phyloP scores from a whole-genome alignment of 257 asterid species.

The Echites panduratus region DNA sequence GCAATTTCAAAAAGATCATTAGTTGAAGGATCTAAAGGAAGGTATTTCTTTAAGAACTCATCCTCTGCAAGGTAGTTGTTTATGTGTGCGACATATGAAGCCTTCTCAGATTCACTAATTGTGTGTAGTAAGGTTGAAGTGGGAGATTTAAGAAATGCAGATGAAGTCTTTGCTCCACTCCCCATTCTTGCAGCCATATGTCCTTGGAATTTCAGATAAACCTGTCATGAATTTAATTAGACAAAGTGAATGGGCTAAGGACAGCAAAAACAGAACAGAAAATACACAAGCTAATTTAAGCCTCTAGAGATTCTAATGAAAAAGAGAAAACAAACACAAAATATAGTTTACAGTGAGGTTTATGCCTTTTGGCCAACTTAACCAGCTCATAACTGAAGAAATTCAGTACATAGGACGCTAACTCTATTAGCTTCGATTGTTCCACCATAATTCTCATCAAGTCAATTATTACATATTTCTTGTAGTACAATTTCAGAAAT shows the following conservation, averaged over 20 bases:
- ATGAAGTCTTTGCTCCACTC: slow-evolving; percentile 68
- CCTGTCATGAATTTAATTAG: slow-evolving; percentile 37
- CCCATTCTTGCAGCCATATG: slow-evolving; percentile 76
- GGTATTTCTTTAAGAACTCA: slow-evolving; percentile 65
- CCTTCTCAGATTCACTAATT: slow-evolving; percentile 90
- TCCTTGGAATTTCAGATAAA: slow-evolving; percentile 78
- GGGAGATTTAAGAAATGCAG: slow-evolving; percentile 91
- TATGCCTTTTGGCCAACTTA: neutral
- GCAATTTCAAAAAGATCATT: slow-evolving; percentile 92
- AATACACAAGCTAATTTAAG: neutral
- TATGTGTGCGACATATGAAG: slow-evolving; percentile 91
- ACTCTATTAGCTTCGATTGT: neutral
- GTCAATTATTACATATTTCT: neutral
- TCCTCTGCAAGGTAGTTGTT: slow-evolving; percentile 86
- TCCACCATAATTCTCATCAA: neutral
- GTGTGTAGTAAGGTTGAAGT: slow-evolving; percentile 95
- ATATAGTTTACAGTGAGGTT: neutral
- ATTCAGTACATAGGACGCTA: neutral
- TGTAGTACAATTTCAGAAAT: neutral
- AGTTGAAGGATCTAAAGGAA: slow-evolving; percentile 77
- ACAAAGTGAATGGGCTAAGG: neutral
- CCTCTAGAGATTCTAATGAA: neutral
- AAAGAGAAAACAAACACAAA: neutral
- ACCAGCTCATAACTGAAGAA: neutral
- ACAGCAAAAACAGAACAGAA: neutral